Percentiles rank a stretch among this genome's conserved stretches.
phyloP scores from a whole-genome alignment of 106 monocot species.

The Dendrobium huoshanense region DNA sequence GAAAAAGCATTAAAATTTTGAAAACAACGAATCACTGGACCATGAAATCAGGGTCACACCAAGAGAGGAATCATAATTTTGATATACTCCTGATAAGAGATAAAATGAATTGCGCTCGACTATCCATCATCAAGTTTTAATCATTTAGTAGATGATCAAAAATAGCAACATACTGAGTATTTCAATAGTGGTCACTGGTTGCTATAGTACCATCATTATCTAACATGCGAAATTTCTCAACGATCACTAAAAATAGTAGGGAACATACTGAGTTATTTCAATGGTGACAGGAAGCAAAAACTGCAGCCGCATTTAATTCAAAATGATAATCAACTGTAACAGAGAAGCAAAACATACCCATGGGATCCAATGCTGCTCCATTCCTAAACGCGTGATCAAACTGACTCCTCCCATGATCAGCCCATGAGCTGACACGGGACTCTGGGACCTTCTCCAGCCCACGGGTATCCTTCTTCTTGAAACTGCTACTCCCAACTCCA shows the following conservation, averaged over 20 bases:
- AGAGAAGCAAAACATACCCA: not conserved
- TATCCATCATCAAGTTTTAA: not conserved
- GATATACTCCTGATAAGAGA: not conserved
- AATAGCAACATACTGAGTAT: not conserved
- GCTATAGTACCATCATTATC: not conserved
- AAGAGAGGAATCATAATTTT: not conserved
- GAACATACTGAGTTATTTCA: not conserved
- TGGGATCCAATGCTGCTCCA: not conserved
- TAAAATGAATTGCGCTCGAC: not conserved
- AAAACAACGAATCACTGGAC: not conserved
- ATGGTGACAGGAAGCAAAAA: not conserved
- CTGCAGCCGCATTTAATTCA: not conserved
- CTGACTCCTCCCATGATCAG: conserved; percentile 11
- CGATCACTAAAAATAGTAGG: not conserved
- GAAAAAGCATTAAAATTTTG: not conserved
- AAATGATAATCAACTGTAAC: not conserved
- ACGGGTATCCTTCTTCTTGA: conserved; percentile 47
- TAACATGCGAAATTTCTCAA: too few species aligned
- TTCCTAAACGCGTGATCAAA: not conserved
- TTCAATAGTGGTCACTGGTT: not conserved
- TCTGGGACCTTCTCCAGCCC: conserved; percentile 36
- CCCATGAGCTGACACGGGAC: conserved; percentile 23
- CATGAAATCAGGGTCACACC: not conserved
- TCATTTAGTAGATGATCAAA: not conserved
- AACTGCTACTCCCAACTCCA: conserved; percentile 29